Conservation (phyloP, 257 asterid species). For the Solanum tarijense region DNA sequence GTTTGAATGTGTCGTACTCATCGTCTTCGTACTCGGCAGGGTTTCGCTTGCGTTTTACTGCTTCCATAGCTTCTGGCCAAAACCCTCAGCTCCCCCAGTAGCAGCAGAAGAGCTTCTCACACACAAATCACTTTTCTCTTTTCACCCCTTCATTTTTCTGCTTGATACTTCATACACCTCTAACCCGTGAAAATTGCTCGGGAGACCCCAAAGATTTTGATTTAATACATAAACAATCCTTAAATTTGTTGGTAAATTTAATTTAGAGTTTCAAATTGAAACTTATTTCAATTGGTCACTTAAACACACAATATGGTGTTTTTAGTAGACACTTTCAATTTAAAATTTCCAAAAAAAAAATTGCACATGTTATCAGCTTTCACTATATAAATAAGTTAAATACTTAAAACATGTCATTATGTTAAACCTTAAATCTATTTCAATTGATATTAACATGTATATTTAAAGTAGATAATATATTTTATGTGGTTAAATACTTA, state of each 20-base stretch:
- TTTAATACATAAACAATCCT: background rate
- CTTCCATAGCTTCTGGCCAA: background rate
- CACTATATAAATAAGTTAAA: background rate
- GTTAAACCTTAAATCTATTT: background rate
- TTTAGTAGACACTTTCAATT: background rate
- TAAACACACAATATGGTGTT: background rate
- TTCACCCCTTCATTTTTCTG: background rate
- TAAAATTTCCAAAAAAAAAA: no score
- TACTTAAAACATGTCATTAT: no score
- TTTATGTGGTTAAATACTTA: no score
- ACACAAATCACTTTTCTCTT: background rate
- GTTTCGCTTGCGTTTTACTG: conserved; percentile 55
- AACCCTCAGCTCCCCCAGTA: background rate
- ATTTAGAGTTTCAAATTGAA: no score
- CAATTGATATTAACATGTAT: background rate
- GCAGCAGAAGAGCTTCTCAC: background rate
- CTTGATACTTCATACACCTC: background rate
- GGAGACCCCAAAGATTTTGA: background rate
- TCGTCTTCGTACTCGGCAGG: conserved; percentile 5
- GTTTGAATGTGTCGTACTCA: conserved; percentile 18
- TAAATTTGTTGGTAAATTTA: no score
- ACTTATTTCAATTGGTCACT: background rate
- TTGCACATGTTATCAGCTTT: background rate
- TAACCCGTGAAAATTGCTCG: background rate
- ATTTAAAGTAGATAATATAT: background rate